Base-by-base conservation (phyloP, 2,329 filamentous ascomycete species). In the Cladosporium austrohemisphaericum region DNA sequence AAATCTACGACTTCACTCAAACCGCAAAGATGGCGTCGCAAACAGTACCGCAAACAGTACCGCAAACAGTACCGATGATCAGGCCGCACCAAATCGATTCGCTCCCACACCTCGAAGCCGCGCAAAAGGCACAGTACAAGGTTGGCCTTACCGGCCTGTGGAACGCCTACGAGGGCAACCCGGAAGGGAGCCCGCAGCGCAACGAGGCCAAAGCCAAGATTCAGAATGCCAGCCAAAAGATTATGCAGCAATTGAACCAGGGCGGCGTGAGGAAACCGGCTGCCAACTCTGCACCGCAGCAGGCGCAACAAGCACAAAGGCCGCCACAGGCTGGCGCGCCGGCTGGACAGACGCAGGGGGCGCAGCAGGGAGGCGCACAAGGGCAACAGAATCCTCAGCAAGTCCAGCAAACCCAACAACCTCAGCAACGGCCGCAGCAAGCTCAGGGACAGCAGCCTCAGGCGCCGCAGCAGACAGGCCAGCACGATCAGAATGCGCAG, bases 81-180 rank as follows among this genome's bases (percentile, higher is more conserved):
- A 71, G 71, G 36, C 75, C 76, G 23, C 72, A 76, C 50, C 74
- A 78, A 52, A 76, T 80, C 44, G 71, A 74, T 52, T 71, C 71
- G 50, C 68, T 80, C 5, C 75, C 76, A 4, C 70, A 75, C 62
- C 68, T 83, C 23, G 75, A 66, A 52, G 75, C 78, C 7, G 66
- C 74, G 41, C 73, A 78, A 57, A 83, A 81, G 65, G 65, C 71
- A 36, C 74, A 78, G 55, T 80, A 81, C 59, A 76, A 75, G 50
- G 66, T 72, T 41, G 68, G 76, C 16, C 73, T 83, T 53, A 70
- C 72, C 50, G 74, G 70, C 52, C 70, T 80, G 41, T 83, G 79
- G 78, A 71, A 73, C 23, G 64, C 72, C 25, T 68, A 78, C 43
- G 74, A 78, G 52, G 71, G 60, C 33, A 71, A 72, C 32, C 70